Evolutionary conservation across 768 basidiomycete species (phyloP), one percentile per base, ranked within the genome.

Genomic region (Leccinum imitatum): DNA sequence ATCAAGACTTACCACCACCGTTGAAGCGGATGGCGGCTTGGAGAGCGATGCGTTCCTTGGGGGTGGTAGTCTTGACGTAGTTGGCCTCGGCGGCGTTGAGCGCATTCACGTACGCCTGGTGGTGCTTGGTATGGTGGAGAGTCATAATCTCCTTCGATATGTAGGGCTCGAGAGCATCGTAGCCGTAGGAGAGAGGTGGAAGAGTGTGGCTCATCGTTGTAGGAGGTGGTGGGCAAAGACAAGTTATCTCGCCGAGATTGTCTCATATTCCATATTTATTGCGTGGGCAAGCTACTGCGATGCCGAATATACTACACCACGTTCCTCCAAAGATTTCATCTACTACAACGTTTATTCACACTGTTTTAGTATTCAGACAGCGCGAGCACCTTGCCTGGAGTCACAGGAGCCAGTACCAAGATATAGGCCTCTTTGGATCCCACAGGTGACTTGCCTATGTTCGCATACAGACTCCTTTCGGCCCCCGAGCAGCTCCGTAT

Each of bases 21-120:
- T 98, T 97, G 83, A 98, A 98, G 77, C 91, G 94, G 74, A 97
- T 80, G 6, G 94, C 93, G 15, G 91, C 85, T 75, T 95, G 93
- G 59, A 97, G 88, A 23, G 85, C 87, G 69, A 97, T 94, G 64
- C 87, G 84, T 72, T 89, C 87, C 77, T 89, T 92, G 68, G 91
- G 83, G 53, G 86, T 82, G 3, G 76, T 65, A 0, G 89, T 79
- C 66, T 84, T 84, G 51, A 85, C 80, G 71, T 94, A 92, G 0
- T 83, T 80, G 62, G 82, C 78, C 77, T 96, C 94, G 17, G 94
- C 95, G 35, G 90, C 86, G 77, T 96, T 98, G 73, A 98, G 84
- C 2, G 88, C 90, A 68, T 86, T 95, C 57, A 96, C 92, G 69
- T 97, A 97, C 56, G 93, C 89, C 80, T 95, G 93, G 71, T 98